These are phyloP conservation scores for Papiliotrema nemorosa DNA, from an alignment of 1,284 basidiomycete species.

Conservation along the genomic window DNA sequence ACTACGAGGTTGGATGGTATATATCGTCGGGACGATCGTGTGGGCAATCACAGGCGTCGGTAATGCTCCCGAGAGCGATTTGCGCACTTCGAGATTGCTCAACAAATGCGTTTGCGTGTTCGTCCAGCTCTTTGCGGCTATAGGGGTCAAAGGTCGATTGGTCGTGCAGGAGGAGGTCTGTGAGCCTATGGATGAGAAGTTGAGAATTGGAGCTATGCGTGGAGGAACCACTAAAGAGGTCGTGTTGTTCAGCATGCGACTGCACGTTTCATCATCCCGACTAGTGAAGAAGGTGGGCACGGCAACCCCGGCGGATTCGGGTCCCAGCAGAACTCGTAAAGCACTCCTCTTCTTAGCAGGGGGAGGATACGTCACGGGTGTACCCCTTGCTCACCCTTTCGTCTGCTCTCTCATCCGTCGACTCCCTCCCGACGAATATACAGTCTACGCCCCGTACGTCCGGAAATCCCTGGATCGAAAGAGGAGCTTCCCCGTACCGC, in stretches of 20 bases:
- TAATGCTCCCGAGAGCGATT: constrained; percentile 8
- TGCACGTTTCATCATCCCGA: background rate
- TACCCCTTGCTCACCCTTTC: constrained; percentile 14
- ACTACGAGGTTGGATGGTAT: constrained; percentile 6
- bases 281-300: background rate
- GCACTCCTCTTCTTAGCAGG: constrained; percentile 15
- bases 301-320: too few relatives aligned
- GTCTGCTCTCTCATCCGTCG: constrained; percentile 11
- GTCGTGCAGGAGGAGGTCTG: background rate
- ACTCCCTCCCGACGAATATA: background rate
- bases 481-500: constrained; percentile 10
- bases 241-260: background rate
- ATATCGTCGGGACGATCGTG: constrained; percentile 6
- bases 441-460: constrained; percentile 11
- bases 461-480: constrained; percentile 10
- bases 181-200: background rate
- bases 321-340: background rate
- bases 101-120: background rate
- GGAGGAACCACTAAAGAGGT: background rate
- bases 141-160: background rate
- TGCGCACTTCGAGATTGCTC: background rate
- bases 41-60: constrained; percentile 17
- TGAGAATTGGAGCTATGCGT: background rate
- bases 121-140: background rate
- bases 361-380: constrained; percentile 19